Base-by-base conservation (phyloP, 1,139 yeast genomes). In the Sugiyamaella paludigena region DNA sequence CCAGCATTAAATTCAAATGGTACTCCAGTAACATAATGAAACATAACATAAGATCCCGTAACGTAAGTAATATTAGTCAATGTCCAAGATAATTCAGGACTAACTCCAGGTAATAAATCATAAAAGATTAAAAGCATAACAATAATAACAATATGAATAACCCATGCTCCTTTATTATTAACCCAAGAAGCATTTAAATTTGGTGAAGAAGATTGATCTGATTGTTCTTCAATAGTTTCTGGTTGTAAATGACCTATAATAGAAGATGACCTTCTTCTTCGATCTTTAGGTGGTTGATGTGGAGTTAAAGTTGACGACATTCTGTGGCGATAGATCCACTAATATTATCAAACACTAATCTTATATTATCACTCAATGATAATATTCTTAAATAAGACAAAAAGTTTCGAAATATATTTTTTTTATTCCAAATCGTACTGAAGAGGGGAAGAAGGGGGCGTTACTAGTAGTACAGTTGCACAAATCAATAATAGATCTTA, bases 1-100 rank as follows among this genome's bases (percentile, higher is more conserved):
- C 98, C 98, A 35, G 88, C 84, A 66, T 91, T 92, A 72, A 91
- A 89, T 60, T 92, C 98, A 67, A 92, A 92, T 1, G 98, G 98
- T 2, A 95, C 88, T 31, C 98, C 98, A 63, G 91, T 92, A 45
- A 92, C 88, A 66, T 87, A 86, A 68, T 92, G 98, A 68, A 92
- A 92, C 98, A 92, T 92, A 58, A 92, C 81, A 65, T 89, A 91
- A 2, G 95, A 84, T 2, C 98, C 98, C 57, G 87, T 79, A 52
- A 87, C 92, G 66, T 92, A 92, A 6, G 95, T 83, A 53, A 86
- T 78, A 65, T 91, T 92, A 10, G 98, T 91, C 62, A 92, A 71
- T 1, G 98, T 88, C 98, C 98, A 92, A 55, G 87, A 80, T 77
- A 92, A 79, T 66, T 91, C 95, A 57, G 81, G 84, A 52, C 84